Base-by-base conservation (phyloP, 495 filamentous ascomycete species). In the Lasiosphaeria miniovina region DNA sequence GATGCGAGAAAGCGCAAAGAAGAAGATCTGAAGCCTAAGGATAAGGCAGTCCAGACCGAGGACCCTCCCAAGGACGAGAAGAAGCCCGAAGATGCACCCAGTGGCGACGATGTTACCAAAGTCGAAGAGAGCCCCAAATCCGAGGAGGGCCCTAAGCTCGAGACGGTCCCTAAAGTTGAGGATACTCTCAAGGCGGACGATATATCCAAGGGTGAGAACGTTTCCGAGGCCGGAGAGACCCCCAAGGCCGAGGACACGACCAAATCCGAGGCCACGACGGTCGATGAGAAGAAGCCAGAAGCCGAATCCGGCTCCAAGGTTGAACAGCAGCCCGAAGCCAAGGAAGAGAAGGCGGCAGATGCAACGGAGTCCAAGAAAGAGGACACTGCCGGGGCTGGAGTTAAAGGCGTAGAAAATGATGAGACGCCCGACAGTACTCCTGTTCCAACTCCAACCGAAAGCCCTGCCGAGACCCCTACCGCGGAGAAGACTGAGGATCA, bases 1-100 rank as follows among this genome's bases (percentile, higher is more conserved):
- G 66, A 71, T 65, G 68, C 69, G 61, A 75, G 71, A 71, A 72
- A 69, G 62, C 66, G 66, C 45, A 65, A 64, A 5, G 67, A 71
- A n/a, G 65, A 64, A 14, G 54, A 55, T 15, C 3, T 59, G 11
- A 57, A 61, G 58, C 36, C 61, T 33, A 69, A 56, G 31, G 61
- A 48, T 24, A 46, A 58, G 15, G 36, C 33, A 4, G 34, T 52
- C 14, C 36, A 59, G 46, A 24, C 55, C 24, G 38, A 58, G 43
- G 17, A 33, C 2, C 12, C 51, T 35, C 49, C 35, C 35, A 48
- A 65, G 24, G 71, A 67, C 35, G 67, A 73, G 11, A 59, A 66
- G 49, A 70, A 71, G 58, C 62, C 68, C 14, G 36, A 34, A 3
- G 57, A 61, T 48, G 66, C 24, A 69, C 67, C 24, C 65, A 71